Percentiles rank a stretch among this genome's conserved stretches.
phyloP scores from a whole-genome alignment of 208 protist genomes.

The Angomonas deanei region DNA sequence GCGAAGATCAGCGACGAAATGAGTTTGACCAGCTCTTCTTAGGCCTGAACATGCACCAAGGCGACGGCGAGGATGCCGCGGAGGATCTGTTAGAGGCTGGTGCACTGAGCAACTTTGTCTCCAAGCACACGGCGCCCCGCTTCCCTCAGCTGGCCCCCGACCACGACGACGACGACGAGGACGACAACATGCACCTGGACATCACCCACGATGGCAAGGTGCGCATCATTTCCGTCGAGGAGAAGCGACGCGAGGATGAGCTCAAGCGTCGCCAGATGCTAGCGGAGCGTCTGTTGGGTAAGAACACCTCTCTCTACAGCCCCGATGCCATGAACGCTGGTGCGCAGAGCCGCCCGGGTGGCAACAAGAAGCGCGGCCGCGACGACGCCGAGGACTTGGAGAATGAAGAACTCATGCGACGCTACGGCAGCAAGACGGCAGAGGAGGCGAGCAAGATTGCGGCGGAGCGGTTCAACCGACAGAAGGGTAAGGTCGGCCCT shows the following conservation, averaged over 20 bases:
- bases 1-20: conserved; percentile 45
- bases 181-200: conserved; percentile 78
- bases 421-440: conserved; percentile 53
- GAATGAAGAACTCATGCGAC: conserved; percentile 75
- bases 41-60: conserved; percentile 48
- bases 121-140: conserved; percentile 30
- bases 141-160: conserved; percentile 14
- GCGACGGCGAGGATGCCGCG: conserved; percentile 35
- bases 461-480: conserved; percentile 14
- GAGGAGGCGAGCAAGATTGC: conserved; percentile 40
- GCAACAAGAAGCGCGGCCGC: conserved; percentile 73
- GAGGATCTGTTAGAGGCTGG: conserved; percentile 73
- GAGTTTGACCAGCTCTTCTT: conserved; percentile 84
- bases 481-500: conserved; percentile 26
- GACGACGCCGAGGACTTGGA: conserved; percentile 71
- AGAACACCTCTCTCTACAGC: conserved; percentile 29
- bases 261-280: conserved; percentile 38
- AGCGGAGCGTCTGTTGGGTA: conserved; percentile 62
- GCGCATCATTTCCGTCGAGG: conserved; percentile 73
- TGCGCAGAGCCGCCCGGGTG: conserved; percentile 23
- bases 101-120: conserved; percentile 72
- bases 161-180: conserved; percentile 32
- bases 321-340: conserved; percentile 51
- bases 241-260: conserved; percentile 56
- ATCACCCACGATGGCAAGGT: conserved; percentile 72